Conservation (phyloP, 257 asterid species). For the Solanum pinnatisectum region DNA sequence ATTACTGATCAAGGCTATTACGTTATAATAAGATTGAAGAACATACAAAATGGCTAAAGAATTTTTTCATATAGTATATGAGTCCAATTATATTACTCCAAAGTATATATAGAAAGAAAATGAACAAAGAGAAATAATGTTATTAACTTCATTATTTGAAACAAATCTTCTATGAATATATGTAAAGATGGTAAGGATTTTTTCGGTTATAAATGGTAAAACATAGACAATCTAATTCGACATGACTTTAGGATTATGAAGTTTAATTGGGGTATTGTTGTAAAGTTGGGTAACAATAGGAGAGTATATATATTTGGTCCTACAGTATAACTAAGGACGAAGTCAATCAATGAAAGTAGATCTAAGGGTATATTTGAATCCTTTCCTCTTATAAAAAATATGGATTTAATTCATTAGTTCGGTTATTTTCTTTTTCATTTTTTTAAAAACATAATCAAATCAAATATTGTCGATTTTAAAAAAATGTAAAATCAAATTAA, state of each 20-base stretch:
- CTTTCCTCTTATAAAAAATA: no score
- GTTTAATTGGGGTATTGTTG: background rate
- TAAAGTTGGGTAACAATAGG: background rate
- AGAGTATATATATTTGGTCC: background rate
- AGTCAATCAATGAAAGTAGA: background rate
- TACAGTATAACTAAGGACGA: no score
- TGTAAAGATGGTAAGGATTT: background rate
- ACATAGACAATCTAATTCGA: background rate
- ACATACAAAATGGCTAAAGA: background rate
- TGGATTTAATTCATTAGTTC: no score
- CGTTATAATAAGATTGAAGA: background rate
- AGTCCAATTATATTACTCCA: background rate
- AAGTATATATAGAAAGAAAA: background rate
- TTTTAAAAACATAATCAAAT: no score
- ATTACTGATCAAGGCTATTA: background rate
- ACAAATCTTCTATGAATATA: background rate
- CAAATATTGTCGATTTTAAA: rapidly evolving
- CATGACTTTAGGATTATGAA: background rate
- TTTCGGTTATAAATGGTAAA: background rate
- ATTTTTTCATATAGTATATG: background rate
- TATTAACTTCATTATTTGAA: background rate
- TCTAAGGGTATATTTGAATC: background rate
- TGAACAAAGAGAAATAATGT: background rate
- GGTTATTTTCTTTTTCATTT: no score
- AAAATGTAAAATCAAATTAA: no score